phyloP scores from a whole-genome alignment of 2,329 filamentous ascomycete species.

The Westerdykella sp. region DNA sequence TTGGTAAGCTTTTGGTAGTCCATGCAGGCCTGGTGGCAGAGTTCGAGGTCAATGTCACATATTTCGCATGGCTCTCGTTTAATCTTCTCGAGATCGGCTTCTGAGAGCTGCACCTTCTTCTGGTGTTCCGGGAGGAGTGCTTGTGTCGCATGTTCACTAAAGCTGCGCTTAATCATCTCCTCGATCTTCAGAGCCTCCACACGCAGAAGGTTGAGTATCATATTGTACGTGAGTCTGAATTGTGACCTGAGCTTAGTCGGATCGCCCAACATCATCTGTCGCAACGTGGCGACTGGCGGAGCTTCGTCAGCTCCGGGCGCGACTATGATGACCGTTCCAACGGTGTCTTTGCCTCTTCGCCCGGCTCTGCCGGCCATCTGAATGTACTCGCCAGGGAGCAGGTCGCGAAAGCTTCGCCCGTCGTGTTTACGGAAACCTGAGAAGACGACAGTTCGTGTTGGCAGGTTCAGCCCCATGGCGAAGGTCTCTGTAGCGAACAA shows the following conservation, averaged over 20 bases:
- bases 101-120: conserved; percentile 84
- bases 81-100: conserved; percentile 84
- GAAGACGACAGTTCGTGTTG: conserved; percentile 93
- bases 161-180: conserved; percentile 99
- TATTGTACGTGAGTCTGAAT: conserved; percentile 97
- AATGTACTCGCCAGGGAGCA: conserved; percentile 92
- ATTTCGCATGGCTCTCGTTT: conserved; percentile 76
- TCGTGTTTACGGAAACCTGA: conserved; percentile 97
- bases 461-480: conserved; percentile 94
- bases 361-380: conserved; percentile 97
- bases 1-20: conserved; percentile 72
- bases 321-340: conserved; percentile 92
- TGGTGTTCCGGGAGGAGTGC: conserved; percentile 91
- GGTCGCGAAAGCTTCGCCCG: conserved; percentile 81
- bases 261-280: conserved; percentile 92
- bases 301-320: conserved; percentile 75
- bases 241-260: conserved; percentile 93
- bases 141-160: conserved; percentile 96
- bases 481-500: conserved; percentile 98
- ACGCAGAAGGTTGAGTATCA: conserved; percentile 92
- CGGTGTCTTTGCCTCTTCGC: conserved; percentile 82
- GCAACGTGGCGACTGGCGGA: conserved; percentile 73
- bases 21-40: conserved; percentile 75
- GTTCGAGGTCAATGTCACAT: conserved; percentile 74
- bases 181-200: conserved; percentile 98